Evolutionary conservation across 345 rosid genomes (phyloP).

Genomic region (Rubroshorea leprosula): DNA sequence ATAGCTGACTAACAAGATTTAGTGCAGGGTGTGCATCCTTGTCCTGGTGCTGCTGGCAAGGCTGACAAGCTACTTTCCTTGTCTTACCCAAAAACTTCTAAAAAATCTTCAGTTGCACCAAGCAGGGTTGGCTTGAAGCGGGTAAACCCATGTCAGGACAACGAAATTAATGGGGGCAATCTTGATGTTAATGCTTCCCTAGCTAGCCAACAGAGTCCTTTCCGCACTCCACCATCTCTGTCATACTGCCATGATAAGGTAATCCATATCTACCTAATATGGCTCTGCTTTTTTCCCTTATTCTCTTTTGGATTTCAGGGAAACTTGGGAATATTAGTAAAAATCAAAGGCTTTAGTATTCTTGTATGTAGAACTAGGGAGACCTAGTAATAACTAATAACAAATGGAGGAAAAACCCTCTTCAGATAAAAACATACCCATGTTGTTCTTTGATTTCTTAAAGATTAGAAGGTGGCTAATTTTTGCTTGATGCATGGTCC

Average conservation of each 20-base stretch:
- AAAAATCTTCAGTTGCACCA: constrained; percentile 25
- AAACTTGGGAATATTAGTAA: not conserved
- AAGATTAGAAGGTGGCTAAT: not conserved
- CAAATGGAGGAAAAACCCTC: not conserved
- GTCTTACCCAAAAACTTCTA: constrained; percentile 31
- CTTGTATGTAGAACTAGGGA: not conserved
- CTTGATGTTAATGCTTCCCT: constrained; percentile 14
- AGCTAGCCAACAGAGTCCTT: constrained; percentile 66
- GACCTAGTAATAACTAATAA: not conserved
- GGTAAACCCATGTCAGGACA: constrained; percentile 34
- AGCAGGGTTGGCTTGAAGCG: constrained; percentile 42
- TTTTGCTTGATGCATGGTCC: constrained; percentile 7
- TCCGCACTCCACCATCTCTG: constrained; percentile 85
- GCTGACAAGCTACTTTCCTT: constrained; percentile 47
- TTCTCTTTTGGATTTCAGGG: not conserved
- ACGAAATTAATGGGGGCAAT: constrained; percentile 18
- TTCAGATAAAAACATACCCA: not conserved
- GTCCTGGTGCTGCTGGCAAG: constrained; percentile 30
- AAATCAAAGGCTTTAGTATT: not conserved
- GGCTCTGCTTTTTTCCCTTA: not conserved
- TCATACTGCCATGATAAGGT: constrained; percentile 60
- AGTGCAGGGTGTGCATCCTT: constrained; percentile 26
- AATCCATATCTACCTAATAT: constrained; percentile 4
- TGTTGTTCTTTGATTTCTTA: no score
- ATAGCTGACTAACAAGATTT: constrained; percentile 1